Percentiles rank a stretch among this genome's conserved stretches.
These are phyloP conservation scores for Hypoxylon sp. DNA, from an alignment of 2,329 filamentous ascomycete genomes.

Conservation along the genomic window DNA sequence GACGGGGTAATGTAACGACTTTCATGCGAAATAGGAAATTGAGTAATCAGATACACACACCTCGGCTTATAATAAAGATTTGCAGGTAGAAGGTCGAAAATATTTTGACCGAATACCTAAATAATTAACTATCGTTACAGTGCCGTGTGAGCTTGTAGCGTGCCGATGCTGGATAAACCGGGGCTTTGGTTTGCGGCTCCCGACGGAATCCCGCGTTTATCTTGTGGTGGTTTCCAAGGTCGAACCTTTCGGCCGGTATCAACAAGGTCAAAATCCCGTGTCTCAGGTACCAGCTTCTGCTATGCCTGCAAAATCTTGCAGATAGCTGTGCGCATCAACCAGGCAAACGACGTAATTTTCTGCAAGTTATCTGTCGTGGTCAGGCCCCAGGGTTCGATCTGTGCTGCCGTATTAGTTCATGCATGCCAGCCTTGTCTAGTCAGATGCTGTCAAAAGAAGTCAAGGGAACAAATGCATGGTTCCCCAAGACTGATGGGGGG, in stretches of 20 bases:
- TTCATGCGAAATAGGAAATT: constrained; percentile 11
- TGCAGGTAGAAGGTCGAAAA: constrained; percentile 14
- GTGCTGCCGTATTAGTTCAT: constrained; percentile 49
- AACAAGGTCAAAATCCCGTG: constrained; percentile 37
- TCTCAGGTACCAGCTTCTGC: constrained; percentile 38
- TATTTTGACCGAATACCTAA: constrained; percentile 18
- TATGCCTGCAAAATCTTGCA: constrained; percentile 45
- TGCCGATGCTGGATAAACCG: constrained; percentile 28
- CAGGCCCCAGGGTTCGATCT: constrained; percentile 43
- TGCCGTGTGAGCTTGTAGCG: constrained; percentile 5
- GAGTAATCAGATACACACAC: constrained; percentile 22
- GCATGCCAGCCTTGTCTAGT: constrained; percentile 47
- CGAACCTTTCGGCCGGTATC: constrained; percentile 47
- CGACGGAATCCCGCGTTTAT: constrained; percentile 44
- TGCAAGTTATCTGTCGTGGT: constrained; percentile 46
- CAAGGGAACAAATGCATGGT: constrained; percentile 42
- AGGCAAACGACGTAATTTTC: constrained; percentile 44
- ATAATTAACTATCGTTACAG: constrained; percentile 22
- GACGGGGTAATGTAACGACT: constrained; percentile 1
- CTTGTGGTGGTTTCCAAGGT: constrained; percentile 49
- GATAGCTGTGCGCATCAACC: constrained; percentile 40
- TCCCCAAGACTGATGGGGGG: constrained; percentile 39
- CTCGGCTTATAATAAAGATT: constrained; percentile 11
- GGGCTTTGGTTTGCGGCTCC: constrained; percentile 37
- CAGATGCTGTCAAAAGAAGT: constrained; percentile 43